phyloP scores from a whole-genome alignment of 2,329 filamentous ascomycete genomes.

The Neofusicoccum umdonicola region DNA sequence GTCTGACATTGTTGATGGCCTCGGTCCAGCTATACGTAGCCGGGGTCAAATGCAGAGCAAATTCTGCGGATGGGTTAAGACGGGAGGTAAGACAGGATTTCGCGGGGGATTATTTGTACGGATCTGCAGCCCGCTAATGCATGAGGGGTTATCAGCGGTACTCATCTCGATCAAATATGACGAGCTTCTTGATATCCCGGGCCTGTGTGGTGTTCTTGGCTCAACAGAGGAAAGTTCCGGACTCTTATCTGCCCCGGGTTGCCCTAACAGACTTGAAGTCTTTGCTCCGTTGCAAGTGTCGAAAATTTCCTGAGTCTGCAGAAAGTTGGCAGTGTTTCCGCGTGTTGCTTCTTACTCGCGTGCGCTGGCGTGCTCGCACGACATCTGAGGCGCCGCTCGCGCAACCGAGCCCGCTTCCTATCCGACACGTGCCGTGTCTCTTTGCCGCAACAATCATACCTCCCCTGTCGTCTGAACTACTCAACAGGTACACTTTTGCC shows the following conservation, averaged over 20 bases:
- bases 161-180: conserved; percentile 1
- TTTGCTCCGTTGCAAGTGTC: not conserved
- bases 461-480: not conserved
- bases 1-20: not conserved
- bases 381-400: conserved; percentile 9
- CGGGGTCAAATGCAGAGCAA: not conserved
- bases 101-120: not conserved
- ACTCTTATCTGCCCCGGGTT: not conserved
- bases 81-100: not conserved
- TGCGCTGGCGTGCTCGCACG: conserved; percentile 18
- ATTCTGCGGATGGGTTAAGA: not conserved
- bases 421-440: not conserved
- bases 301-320: not conserved
- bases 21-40: not conserved
- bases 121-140: not conserved
- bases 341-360: conserved; percentile 11
- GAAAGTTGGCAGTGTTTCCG: conserved; percentile 1
- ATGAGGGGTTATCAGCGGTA: not conserved
- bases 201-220: not conserved
- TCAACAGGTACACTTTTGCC: too few relatives aligned
- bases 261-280: not conserved
- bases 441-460: not conserved
- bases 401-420: not conserved
- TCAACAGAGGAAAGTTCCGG: not conserved
- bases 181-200: not conserved